Base-by-base conservation (phyloP, 2,329 filamentous ascomycete species). In the Trichoderma sp. region DNA sequence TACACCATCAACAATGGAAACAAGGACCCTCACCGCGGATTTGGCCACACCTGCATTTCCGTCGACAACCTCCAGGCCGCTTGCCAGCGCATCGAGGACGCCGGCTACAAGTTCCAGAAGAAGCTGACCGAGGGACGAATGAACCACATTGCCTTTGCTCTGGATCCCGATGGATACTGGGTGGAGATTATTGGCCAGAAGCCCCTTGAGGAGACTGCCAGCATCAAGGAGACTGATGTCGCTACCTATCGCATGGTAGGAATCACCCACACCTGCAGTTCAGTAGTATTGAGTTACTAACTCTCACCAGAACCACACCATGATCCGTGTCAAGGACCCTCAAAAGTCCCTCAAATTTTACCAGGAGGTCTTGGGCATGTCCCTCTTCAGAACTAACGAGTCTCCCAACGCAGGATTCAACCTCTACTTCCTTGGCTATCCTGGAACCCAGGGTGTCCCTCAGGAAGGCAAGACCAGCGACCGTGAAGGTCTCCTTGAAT, bases 81-180 rank as follows among this genome's bases (percentile, higher is more conserved):
- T 2, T 98, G 97, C 87, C 88, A 95, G 87, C 90, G 95, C 75
- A 89, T 99, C 76, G 95, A 97, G 84, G 93, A 96, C 82, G 95
- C 93, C 7, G 95, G 95, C 0, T 98, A 98, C 86, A 90, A 90
- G 77, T 99, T 98, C 86, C 95, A 98, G 88, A 98, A 98, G 91
- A 97, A 94, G 86, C 87, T 98, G 75, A 91, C 91, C 0, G 96
- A 98, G 79, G 97, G 97, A 3, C 90, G 93, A 75, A 97, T 97
- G 94, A 90, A 89, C 81, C 86, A 94, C 81, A 97, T 98, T 81
- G 97, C 96, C 1, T 98, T 98, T 82, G 95, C 89, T 2, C 90
- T 98, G 73, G 95, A 97, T 80, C 95, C 95, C 0, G 94, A 98
- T 83, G 93, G 91, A 45, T 96, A 96, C 84, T 95, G 94, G 93